These are phyloP conservation scores for Verbena officinalis DNA, from an alignment of 257 asterid species.

Conservation along the genomic window DNA sequence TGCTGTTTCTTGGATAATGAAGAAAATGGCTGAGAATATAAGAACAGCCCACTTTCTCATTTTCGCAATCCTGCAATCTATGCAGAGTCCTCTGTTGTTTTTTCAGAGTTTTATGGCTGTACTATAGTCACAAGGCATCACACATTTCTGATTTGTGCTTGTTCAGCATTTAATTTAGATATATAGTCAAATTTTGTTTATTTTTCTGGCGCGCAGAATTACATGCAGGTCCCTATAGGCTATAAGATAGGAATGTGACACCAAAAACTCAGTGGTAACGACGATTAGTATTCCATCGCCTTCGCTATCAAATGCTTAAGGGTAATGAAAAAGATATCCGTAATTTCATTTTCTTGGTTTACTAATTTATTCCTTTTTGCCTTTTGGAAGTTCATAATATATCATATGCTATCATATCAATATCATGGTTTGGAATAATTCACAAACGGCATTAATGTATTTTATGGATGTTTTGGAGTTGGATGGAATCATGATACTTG, in stretches of 20 bases:
- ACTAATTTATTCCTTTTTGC: too few relatives aligned
- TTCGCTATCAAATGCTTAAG: background rate
- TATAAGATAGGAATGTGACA: too few relatives aligned
- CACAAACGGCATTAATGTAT: too few relatives aligned
- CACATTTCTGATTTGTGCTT: background rate
- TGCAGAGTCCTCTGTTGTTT: background rate
- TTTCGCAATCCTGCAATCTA: too few relatives aligned
- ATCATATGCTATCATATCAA: background rate
- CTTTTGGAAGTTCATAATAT: background rate
- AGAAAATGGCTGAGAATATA: constrained; percentile 26
- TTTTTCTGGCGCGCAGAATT: too few relatives aligned
- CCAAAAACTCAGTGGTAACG: too few relatives aligned
- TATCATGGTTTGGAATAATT: background rate
- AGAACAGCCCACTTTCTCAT: constrained; percentile 32
- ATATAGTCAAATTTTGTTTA: too few relatives aligned
- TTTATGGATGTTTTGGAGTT: background rate
- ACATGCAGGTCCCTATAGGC: too few relatives aligned
- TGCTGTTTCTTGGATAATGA: constrained; percentile 29
- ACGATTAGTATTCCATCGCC: background rate
- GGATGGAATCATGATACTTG: constrained; percentile 11
- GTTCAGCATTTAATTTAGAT: too few relatives aligned
- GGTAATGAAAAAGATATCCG: too few relatives aligned
- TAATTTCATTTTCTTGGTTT: background rate
- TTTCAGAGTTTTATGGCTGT: background rate
- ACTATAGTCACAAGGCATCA: constrained; percentile 9